Base-by-base conservation (phyloP, 2,329 filamentous ascomycete species). In the Lecanicillium sp. region DNA sequence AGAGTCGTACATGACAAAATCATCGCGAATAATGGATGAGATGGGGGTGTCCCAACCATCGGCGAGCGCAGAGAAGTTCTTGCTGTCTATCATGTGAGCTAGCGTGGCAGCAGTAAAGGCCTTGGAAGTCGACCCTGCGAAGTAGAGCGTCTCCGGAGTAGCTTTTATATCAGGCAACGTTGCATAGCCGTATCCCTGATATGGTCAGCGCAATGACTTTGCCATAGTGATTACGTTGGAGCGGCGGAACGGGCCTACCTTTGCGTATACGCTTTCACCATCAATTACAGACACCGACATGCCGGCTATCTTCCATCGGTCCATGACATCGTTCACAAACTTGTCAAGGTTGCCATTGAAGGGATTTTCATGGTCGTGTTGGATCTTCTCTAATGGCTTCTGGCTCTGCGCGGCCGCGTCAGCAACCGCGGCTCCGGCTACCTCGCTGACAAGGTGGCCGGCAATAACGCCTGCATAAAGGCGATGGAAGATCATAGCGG, bases 141-240 rank as follows among this genome's bases (percentile, higher is more conserved):
- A 35, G 22, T 39, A 42, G 5, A 42, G 36, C 2, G 40, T 42
- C n/a, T 39, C 40, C 1, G 36, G 29, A 3, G 36, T 42, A 13
- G 40, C 40, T 22, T 35, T 31, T 12, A 27, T 22, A 12, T 42
- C 36, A 4, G 41, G 41, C 17, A 43, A 19, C 4, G 37, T 36
- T 17, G 40, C 40, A 15, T 32, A 43, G 13, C 41, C 41, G 14
- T 43, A 43, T 15, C 41, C 40, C 40, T 43, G 12, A 17, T 15
- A 8, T 13, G 19, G 22, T 36, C 25, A 13, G 34, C 18, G 13
- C 11, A n/a, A 9, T n/a, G 29, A 7, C 7, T n/a, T 13, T 30
- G 6, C 11, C n/a, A n/a, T n/a, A n/a, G n/a, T n/a, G n/a, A n/a
- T 30, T 30, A 14, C 11, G 6, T n/a, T 30, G 6, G 14, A 6